Conservation (phyloP, 805 yeast genomes). For the Kuraishia molischiana region DNA sequence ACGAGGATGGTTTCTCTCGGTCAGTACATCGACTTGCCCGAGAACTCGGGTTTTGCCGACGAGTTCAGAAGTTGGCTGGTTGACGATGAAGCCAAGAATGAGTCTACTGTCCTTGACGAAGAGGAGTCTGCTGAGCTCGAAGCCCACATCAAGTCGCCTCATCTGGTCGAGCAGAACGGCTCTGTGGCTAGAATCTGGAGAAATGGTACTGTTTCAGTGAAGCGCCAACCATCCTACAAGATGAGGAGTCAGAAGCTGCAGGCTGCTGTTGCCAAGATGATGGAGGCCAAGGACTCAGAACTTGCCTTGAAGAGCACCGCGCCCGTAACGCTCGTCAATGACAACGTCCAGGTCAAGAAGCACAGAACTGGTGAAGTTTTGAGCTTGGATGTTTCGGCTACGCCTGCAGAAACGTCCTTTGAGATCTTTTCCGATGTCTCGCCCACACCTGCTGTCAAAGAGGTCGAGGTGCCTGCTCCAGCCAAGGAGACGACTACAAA, state of each 20-base stretch:
- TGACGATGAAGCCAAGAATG: neutral
- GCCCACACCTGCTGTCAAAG: neutral
- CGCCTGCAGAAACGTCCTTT: neutral
- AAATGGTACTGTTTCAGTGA: conserved; percentile 1
- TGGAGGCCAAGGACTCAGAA: neutral
- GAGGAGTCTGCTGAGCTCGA: neutral
- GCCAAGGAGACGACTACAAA: too few relatives aligned
- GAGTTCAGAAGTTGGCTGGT: conserved; percentile 20
- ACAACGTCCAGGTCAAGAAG: neutral
- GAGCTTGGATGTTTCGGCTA: neutral
- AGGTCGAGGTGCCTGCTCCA: neutral
- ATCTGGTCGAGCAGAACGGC: neutral
- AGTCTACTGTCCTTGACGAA: neutral
- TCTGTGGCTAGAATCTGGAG: conserved; percentile 1
- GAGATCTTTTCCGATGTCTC: neutral
- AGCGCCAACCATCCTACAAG: neutral
- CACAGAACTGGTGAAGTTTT: neutral
- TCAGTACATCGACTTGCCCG: conserved; percentile 30
- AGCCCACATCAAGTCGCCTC: neutral
- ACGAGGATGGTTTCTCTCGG: conserved; percentile 1
- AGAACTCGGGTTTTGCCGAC: conserved; percentile 30
- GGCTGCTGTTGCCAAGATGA: neutral
- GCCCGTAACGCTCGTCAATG: neutral
- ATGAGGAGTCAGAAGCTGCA: neutral
- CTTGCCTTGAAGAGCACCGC: neutral